A percentile compares a stretch with the other conserved stretches of the same genome.
phyloP scores from a whole-genome alignment of 2,329 filamentous ascomycete species.

The Fusarium sp. region DNA sequence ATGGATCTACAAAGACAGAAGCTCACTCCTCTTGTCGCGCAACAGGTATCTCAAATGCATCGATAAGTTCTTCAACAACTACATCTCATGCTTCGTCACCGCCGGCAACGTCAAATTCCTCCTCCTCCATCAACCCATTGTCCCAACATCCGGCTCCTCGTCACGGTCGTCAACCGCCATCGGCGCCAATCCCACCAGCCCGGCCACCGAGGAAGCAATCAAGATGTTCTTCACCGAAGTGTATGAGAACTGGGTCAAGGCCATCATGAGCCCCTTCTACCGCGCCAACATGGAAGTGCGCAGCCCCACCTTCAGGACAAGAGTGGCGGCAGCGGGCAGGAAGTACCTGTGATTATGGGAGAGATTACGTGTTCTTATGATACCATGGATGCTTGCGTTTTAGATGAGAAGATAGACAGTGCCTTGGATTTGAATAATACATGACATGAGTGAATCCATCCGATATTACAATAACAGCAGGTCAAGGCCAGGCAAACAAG shows the following conservation, averaged over 20 bases:
- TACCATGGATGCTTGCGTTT: slow-evolving; percentile 36
- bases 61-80: slow-evolving; percentile 96
- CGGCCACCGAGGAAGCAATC: slow-evolving; percentile 95
- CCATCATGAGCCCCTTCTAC: slow-evolving; percentile 98
- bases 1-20: not conserved
- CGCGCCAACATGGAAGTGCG: slow-evolving; percentile 84
- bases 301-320: slow-evolving; percentile 86
- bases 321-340: slow-evolving; percentile 88
- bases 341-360: slow-evolving; percentile 80
- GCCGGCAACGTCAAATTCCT: slow-evolving; percentile 94
- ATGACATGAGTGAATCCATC: not conserved
- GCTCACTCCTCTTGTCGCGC: slow-evolving; percentile 7
- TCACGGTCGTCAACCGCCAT: slow-evolving; percentile 76
- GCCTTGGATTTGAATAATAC: slow-evolving; percentile 7
- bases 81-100: slow-evolving; percentile 95
- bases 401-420: slow-evolving; percentile 4
- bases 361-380: slow-evolving; percentile 33
- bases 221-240: slow-evolving; percentile 95
- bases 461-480: not conserved
- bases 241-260: slow-evolving; percentile 97
- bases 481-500: not conserved
- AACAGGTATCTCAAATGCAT: slow-evolving; percentile 93
- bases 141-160: slow-evolving; percentile 55
- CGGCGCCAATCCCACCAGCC: slow-evolving; percentile 85
- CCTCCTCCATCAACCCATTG: slow-evolving; percentile 85